These are phyloP conservation scores for Paecilomyces dactylethromorphus DNA, from an alignment of 2,329 filamentous ascomycete genomes.

Conservation along the genomic window DNA sequence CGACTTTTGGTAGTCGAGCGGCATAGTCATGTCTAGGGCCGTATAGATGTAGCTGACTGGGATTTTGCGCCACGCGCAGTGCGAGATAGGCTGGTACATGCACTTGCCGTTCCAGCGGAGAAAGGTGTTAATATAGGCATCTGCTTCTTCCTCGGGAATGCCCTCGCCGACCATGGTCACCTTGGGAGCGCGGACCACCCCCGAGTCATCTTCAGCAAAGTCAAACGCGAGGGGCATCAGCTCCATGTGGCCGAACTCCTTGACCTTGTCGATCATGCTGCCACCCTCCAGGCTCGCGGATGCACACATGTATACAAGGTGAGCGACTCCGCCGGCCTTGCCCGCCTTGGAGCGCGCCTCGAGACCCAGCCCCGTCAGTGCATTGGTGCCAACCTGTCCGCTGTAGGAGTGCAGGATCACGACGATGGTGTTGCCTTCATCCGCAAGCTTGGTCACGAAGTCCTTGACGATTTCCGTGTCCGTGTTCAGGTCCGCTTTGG, in stretches of 20 bases:
- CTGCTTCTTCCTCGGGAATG: background rate
- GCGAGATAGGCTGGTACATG: slow-evolving; percentile 7
- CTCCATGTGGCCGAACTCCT: slow-evolving; percentile 10
- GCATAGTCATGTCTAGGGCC: slow-evolving; percentile 9
- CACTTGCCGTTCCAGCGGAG: slow-evolving; percentile 9
- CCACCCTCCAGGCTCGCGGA: slow-evolving; percentile 24
- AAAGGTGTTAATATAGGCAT: slow-evolving; percentile 2
- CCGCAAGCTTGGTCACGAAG: slow-evolving; percentile 19
- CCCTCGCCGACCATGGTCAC: slow-evolving; percentile 3
- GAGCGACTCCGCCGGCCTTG: slow-evolving; percentile 17
- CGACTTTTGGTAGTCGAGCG: slow-evolving; percentile 8
- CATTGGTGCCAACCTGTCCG: slow-evolving; percentile 17
- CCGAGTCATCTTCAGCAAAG: slow-evolving; percentile 8
- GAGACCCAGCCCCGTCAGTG: slow-evolving; percentile 14
- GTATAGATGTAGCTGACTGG: slow-evolving; percentile 7
- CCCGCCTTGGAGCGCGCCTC: slow-evolving; percentile 13
- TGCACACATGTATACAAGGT: slow-evolving; percentile 18
- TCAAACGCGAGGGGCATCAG: slow-evolving; percentile 9
- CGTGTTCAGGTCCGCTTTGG: slow-evolving; percentile 12
- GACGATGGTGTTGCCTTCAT: slow-evolving; percentile 13
- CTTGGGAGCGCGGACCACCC: slow-evolving; percentile 6
- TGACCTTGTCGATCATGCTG: slow-evolving; percentile 16
- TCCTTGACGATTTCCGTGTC: slow-evolving; percentile 15
- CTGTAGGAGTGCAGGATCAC: slow-evolving; percentile 20
- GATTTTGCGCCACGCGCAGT: slow-evolving; percentile 11